Conservation (phyloP, 305 asterid genomes). For the Solanum chacoense region DNA sequence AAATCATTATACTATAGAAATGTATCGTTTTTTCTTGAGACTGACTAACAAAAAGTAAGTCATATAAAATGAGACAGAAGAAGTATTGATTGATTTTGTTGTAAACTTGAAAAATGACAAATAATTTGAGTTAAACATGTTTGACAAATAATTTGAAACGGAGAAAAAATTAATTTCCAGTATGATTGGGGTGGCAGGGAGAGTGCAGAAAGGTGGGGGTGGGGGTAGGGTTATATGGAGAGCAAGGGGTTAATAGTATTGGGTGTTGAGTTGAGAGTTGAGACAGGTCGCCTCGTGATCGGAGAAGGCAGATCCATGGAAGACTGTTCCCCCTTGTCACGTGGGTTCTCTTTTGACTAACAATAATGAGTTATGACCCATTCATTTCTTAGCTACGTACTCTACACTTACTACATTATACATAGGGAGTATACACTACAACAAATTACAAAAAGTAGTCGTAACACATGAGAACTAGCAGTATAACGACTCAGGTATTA, state of each 20-base stretch:
- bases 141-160: too few relatives aligned
- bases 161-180: background rate
- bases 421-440: background rate
- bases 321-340: constrained; percentile 49
- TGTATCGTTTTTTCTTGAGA: fast-evolving
- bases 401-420: background rate
- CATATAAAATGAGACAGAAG: too few relatives aligned
- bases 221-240: constrained; percentile 37
- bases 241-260: constrained; percentile 18
- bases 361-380: background rate
- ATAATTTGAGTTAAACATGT: background rate
- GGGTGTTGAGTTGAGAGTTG: constrained; percentile 19
- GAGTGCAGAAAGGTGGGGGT: constrained; percentile 14
- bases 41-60: too few relatives aligned
- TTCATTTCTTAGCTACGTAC: background rate
- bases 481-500: background rate
- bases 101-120: background rate
- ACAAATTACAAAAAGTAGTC: background rate
- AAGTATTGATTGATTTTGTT: background rate
- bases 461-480: background rate
- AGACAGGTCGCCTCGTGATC: constrained; percentile 43
- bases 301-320: constrained; percentile 50
- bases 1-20: too few relatives aligned
- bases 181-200: constrained; percentile 25
- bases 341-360: constrained; percentile 46